phyloP scores from a whole-genome alignment of 768 basidiomycete genomes.

The Rhodotorula kratochvilovae region DNA sequence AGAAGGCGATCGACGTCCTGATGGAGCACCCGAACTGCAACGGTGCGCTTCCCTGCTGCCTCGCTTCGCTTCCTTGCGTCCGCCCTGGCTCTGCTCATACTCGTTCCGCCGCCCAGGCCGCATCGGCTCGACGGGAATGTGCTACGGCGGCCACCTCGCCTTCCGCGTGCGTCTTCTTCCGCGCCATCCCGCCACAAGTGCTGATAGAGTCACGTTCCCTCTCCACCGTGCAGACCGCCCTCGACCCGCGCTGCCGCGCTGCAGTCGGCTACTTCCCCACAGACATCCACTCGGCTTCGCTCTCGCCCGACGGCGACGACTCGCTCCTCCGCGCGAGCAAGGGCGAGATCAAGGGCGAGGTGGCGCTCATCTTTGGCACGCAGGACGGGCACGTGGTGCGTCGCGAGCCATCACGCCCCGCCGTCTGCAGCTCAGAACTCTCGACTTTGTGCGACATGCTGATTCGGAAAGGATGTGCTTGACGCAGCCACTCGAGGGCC shows the following conservation, averaged over 20 bases:
- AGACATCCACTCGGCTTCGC: slow-evolving; percentile 72
- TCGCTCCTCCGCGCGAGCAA: slow-evolving; percentile 64
- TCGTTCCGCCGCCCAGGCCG: too few relatives aligned
- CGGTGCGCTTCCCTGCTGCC: neutral
- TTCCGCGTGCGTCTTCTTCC: slow-evolving; percentile 44
- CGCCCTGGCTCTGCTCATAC: slow-evolving; percentile 43
- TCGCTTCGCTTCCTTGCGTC: neutral
- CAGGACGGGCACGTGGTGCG: slow-evolving; percentile 56
- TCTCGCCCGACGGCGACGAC: slow-evolving; percentile 74
- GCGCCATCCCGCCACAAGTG: neutral
- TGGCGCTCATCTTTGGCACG: slow-evolving; percentile 89
- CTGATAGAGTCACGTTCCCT: too few relatives aligned
- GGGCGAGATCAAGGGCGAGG: slow-evolving; percentile 67
- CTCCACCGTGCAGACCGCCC: slow-evolving; percentile 59
- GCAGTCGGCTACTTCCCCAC: slow-evolving; percentile 94
- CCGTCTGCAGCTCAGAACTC: too few relatives aligned
- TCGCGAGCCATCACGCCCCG: neutral
- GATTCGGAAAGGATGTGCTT: too few relatives aligned
- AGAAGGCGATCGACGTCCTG: slow-evolving; percentile 70
- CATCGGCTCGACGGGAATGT: slow-evolving; percentile 88
- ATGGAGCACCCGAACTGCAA: slow-evolving; percentile 65
- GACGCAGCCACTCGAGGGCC: slow-evolving; percentile 62
- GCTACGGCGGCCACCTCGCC: slow-evolving; percentile 65
- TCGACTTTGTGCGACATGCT: too few relatives aligned
- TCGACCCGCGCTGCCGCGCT: slow-evolving; percentile 74